Evolutionary conservation across 805 yeast species (phyloP), one percentile per base, ranked within the genome.

Genomic region (Cyberlindnera nakhonratchasimensis): DNA sequence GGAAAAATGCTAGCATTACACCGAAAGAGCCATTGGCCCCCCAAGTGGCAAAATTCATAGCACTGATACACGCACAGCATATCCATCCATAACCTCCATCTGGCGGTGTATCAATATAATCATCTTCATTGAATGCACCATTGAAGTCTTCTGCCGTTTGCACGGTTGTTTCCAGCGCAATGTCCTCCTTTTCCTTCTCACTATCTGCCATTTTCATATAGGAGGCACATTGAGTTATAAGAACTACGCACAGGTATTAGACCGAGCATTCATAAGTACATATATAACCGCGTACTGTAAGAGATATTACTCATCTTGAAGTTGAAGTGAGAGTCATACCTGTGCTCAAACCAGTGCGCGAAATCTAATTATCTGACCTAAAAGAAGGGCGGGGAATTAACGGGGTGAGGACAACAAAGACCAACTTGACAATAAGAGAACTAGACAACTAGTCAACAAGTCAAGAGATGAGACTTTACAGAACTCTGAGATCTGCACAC

Each of bases 51-150:
- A 57, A 49, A 35, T 56, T 57, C 58, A 57, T 56, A 7, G 45
- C 48, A 62, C 34, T 45, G 55, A 63, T 62, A 69, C 53, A 55
- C 29, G 21, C 61, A 70, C 61, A 56, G 29, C 73, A 52, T 2
- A 71, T 62, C 82, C 82, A 78, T 1, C 77, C 80, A 22, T 65
- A 56, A 3, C 71, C 70, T 11, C 72, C 72, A 51, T 70, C 75
- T 5, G 75, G 74, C 1, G 74, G 72, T 17, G 48, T 39, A 43
- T 61, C 70, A 4, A 61, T 51, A 25, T 66, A 70, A 29, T 65
- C 67, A 14, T 56, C 62, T 31, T 54, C 55, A 16, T 57, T 40
- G 42, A 40, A 57, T 1, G 44, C 50, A 14, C 61, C 53, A 25
- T 45, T 37, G 37, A 37, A 38, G 30, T 47, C 47, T 7, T 43